Conservation (phyloP, 2,329 filamentous ascomycete genomes). For the Calonectria hawksworthii region DNA sequence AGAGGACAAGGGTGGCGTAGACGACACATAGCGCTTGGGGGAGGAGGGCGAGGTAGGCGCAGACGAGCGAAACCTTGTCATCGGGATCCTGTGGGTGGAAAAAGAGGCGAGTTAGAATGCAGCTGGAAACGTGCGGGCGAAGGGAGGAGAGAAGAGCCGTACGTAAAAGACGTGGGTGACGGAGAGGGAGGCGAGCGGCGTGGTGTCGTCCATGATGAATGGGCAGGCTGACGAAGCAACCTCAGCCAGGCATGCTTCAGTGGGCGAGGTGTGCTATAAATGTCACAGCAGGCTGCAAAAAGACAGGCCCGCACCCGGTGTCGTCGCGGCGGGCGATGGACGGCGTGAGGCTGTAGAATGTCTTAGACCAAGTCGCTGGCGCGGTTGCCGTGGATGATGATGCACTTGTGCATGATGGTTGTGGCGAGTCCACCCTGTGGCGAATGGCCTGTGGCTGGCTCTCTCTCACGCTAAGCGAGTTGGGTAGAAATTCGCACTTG, state of each 20-base stretch:
- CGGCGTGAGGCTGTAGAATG: not conserved
- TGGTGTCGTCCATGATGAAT: constrained; percentile 44
- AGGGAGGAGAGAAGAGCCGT: constrained; percentile 30
- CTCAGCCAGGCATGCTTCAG: constrained; percentile 25
- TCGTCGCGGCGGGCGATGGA: not conserved
- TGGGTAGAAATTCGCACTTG: not conserved
- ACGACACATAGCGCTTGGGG: constrained; percentile 92
- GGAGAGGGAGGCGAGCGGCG: constrained; percentile 88
- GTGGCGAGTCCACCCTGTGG: not conserved
- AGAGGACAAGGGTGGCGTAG: constrained; percentile 92
- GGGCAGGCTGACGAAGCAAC: not conserved
- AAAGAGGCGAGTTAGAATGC: constrained; percentile 11
- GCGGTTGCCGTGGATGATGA: not conserved
- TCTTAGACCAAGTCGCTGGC: not conserved
- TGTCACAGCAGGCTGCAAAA: not conserved
- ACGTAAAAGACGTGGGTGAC: constrained; percentile 98
- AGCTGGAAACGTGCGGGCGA: not conserved
- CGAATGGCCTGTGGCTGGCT: not conserved
- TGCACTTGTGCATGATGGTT: not conserved
- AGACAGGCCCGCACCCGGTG: constrained; percentile 17
- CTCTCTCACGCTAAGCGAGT: not conserved
- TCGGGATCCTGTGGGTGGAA: constrained; percentile 78
- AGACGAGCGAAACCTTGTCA: constrained; percentile 87
- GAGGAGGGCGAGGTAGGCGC: constrained; percentile 93
- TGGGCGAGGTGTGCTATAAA: not conserved